Percentiles rank a stretch among this genome's conserved stretches.
These are phyloP conservation scores for Septoria linicola DNA, from an alignment of 2,329 filamentous ascomycete genomes.

Conservation along the genomic window DNA sequence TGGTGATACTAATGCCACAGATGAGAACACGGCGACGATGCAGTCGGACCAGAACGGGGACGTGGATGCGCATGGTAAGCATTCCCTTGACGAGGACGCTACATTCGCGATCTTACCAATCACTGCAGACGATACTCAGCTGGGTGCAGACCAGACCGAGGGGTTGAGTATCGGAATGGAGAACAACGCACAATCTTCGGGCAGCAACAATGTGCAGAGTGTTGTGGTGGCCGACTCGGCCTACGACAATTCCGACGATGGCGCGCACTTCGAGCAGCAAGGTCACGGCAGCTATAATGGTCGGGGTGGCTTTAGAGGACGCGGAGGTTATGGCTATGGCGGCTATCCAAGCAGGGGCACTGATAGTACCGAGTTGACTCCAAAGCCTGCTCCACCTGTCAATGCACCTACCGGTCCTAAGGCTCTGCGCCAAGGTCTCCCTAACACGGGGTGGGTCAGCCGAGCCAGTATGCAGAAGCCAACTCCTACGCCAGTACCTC, in stretches of 20 bases:
- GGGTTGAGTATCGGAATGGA: neutral
- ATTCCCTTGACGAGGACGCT: neutral
- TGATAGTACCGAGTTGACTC: constrained; percentile 31
- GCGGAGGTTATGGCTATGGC: constrained; percentile 40
- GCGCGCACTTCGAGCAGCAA: constrained; percentile 23
- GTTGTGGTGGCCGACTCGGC: constrained; percentile 15
- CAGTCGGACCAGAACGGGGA: constrained; percentile 19
- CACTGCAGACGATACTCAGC: constrained; percentile 1
- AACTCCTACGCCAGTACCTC: constrained; percentile 25
- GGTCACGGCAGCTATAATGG: constrained; percentile 41
- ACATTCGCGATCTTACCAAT: constrained; percentile 1
- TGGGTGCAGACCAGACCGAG: constrained; percentile 6
- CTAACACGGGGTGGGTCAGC: constrained; percentile 74
- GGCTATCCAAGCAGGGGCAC: constrained; percentile 27
- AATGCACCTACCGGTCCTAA: constrained; percentile 85
- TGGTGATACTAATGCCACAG: constrained; percentile 33
- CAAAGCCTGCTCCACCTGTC: constrained; percentile 36
- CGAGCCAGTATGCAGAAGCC: constrained; percentile 49
- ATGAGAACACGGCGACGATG: constrained; percentile 14
- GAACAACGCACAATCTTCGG: neutral
- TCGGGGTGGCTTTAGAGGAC: constrained; percentile 48
- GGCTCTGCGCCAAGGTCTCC: constrained; percentile 86
- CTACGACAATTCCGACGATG: constrained; percentile 34
- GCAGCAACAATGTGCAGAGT: constrained; percentile 10
- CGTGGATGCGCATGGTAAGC: constrained; percentile 21